Conservation (phyloP, 441 rosid genomes). For the Gossypium trilobum region DNA sequence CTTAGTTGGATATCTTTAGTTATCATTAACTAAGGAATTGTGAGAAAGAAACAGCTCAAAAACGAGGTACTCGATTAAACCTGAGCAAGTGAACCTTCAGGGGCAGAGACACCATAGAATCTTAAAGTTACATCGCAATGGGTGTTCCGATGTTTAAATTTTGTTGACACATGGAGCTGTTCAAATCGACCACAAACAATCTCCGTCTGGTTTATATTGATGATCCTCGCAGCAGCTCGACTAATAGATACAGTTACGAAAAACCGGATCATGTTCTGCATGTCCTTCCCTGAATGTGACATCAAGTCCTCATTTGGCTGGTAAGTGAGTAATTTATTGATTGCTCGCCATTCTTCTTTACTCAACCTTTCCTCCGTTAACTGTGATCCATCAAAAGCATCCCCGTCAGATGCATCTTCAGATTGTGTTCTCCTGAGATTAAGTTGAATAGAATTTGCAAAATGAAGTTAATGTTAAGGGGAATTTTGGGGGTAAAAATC, state of each 20-base stretch:
- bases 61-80: conserved; percentile 36
- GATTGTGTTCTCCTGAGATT: conserved; percentile 48
- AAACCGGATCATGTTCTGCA: conserved; percentile 73
- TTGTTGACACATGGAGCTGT: conserved; percentile 73
- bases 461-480: neutral
- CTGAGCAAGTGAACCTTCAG: conserved; percentile 98
- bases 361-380: conserved; percentile 61
- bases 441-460: conserved; percentile 14
- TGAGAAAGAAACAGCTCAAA: neutral
- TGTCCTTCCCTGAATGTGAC: conserved; percentile 61
- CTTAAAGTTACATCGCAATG: conserved; percentile 67
- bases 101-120: conserved; percentile 90
- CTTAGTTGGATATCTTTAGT: neutral
- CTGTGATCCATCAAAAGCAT: conserved; percentile 42
- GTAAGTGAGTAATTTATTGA: conserved; percentile 78
- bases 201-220: conserved; percentile 59
- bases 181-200: conserved; percentile 91
- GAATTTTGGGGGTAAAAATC: neutral
- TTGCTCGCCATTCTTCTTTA: conserved; percentile 92
- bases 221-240: conserved; percentile 78
- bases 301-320: conserved; percentile 71
- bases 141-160: conserved; percentile 62
- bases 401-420: conserved; percentile 44
- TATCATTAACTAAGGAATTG: conserved; percentile 8
- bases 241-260: conserved; percentile 68